These are phyloP conservation scores for Chaetomiaceae sp. DNA, from an alignment of 2,329 filamentous ascomycete species.

Conservation along the genomic window DNA sequence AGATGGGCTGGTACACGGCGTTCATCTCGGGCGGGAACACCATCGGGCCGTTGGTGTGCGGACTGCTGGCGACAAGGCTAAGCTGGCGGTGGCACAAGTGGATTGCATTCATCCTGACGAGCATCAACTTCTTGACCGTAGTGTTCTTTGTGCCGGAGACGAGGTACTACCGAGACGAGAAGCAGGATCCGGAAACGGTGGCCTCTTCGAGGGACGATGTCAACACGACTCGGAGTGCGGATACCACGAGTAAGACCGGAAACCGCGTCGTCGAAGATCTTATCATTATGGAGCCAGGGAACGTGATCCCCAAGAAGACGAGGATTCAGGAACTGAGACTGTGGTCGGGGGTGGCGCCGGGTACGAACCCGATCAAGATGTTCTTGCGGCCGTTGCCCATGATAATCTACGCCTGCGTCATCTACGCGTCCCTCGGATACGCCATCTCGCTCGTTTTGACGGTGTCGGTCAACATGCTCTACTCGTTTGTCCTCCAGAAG, in stretches of 20 bases:
- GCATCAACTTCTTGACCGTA: constrained; percentile 27
- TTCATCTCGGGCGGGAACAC: constrained; percentile 26
- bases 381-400: constrained; percentile 28
- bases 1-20: constrained; percentile 30
- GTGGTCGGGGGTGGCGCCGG: constrained; percentile 22
- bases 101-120: constrained; percentile 26
- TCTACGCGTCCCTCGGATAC: constrained; percentile 29
- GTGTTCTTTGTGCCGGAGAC: constrained; percentile 29
- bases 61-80: constrained; percentile 26
- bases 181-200: background rate
- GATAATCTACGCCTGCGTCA: constrained; percentile 28
- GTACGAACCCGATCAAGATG: constrained; percentile 24
- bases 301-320: constrained; percentile 19
- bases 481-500: constrained; percentile 29
- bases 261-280: background rate
- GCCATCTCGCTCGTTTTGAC: constrained; percentile 28
- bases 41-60: constrained; percentile 25
- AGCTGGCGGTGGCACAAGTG: constrained; percentile 31
- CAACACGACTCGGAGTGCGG: background rate
- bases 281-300: background rate
- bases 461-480: constrained; percentile 29
- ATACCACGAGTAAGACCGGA: background rate
- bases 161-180: constrained; percentile 19
- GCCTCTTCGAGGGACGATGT: background rate
- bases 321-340: constrained; percentile 25